Evolutionary conservation across 306 rosid species (phyloP).

Genomic region (Acacia crassicarpa): DNA sequence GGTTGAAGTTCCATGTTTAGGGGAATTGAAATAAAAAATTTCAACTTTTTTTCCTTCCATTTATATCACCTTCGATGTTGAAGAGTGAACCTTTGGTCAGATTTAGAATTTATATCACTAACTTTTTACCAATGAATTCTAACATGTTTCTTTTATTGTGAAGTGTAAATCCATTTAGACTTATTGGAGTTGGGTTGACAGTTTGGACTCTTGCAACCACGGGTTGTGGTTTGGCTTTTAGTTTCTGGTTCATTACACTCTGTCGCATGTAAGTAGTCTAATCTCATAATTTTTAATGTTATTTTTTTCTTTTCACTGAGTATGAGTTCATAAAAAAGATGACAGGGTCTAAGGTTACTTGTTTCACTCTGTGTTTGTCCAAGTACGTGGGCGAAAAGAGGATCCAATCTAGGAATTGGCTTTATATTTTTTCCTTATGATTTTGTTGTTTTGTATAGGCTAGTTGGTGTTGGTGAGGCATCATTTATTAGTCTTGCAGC

Average conservation of each 20-base stretch:
- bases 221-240: slow-evolving; percentile 62
- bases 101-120: neutral
- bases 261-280: slow-evolving; percentile 70
- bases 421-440: neutral
- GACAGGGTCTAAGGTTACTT: neutral
- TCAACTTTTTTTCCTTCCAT: neutral
- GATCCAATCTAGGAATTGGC: slow-evolving; percentile 7
- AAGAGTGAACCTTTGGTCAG: slow-evolving; percentile 3
- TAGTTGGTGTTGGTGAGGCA: slow-evolving; percentile 94
- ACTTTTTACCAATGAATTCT: slow-evolving; percentile 22
- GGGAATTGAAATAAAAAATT: neutral
- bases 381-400: neutral
- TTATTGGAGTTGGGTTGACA: slow-evolving; percentile 81
- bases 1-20: neutral
- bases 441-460: slow-evolving; percentile 45
- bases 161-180: slow-evolving; percentile 84
- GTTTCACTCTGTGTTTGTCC: neutral
- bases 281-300: slow-evolving; percentile 24
- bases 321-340: slow-evolving; percentile 20
- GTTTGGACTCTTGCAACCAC: slow-evolving; percentile 76
- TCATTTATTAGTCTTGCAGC: slow-evolving; percentile 95
- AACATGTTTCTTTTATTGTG: slow-evolving; percentile 28
- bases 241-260: slow-evolving; percentile 79
- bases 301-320: neutral
- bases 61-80: neutral